phyloP scores from a whole-genome alignment of 2,329 filamentous ascomycete species.

The Exophiala calicioides region DNA sequence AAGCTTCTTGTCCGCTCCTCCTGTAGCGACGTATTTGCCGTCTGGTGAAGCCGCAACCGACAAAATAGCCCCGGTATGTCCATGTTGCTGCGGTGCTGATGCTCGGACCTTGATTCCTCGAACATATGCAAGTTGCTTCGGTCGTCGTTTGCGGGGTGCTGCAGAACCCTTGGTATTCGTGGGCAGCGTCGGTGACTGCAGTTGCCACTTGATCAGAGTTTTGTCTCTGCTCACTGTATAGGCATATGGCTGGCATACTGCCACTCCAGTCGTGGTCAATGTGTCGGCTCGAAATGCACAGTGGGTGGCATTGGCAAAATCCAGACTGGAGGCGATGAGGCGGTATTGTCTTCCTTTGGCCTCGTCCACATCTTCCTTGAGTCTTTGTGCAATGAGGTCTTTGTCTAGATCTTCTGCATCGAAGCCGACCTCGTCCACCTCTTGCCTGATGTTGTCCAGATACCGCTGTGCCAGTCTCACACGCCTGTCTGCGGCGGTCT shows the following conservation, averaged over 20 bases:
- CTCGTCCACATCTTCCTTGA: slow-evolving; percentile 91
- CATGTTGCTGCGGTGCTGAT: slow-evolving; percentile 55
- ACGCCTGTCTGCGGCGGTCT: slow-evolving; percentile 87
- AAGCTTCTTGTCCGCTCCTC: slow-evolving; percentile 78
- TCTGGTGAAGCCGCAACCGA: slow-evolving; percentile 84
- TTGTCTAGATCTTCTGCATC: slow-evolving; percentile 92
- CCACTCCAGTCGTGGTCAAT: slow-evolving; percentile 74
- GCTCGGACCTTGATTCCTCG: slow-evolving; percentile 44
- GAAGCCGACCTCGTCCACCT: slow-evolving; percentile 82
- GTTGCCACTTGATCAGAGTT: slow-evolving; percentile 83
- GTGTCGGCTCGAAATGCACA: slow-evolving; percentile 78
- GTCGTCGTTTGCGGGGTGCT: slow-evolving; percentile 40
- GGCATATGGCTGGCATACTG: slow-evolving; percentile 73
- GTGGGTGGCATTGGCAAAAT: slow-evolving; percentile 66
- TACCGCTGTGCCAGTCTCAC: slow-evolving; percentile 88
- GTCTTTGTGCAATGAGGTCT: slow-evolving; percentile 84
- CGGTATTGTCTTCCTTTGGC: slow-evolving; percentile 87
- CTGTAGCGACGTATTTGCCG: slow-evolving; percentile 87
- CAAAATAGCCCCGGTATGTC: slow-evolving; percentile 79
- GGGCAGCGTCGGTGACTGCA: slow-evolving; percentile 54
- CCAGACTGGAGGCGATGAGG: slow-evolving; percentile 71
- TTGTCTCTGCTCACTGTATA: slow-evolving; percentile 90
- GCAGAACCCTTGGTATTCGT: slow-evolving; percentile 16
- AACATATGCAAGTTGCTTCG: slow-evolving; percentile 52
- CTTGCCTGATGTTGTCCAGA: slow-evolving; percentile 81